Conservation (phyloP, 345 rosid species). For the Syzygium jambos region DNA sequence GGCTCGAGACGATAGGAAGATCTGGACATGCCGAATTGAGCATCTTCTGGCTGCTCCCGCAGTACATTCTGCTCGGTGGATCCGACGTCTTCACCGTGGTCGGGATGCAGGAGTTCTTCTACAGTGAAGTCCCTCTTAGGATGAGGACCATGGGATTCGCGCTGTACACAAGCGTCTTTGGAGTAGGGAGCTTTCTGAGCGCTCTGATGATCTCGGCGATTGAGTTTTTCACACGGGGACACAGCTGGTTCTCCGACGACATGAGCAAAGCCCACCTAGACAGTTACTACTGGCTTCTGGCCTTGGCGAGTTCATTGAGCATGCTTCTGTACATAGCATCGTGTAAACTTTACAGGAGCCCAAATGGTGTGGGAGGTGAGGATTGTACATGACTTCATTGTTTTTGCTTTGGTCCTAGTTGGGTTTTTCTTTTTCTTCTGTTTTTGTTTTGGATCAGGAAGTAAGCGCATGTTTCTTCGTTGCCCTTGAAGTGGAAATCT, state of each 20-base stretch:
- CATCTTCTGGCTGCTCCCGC: conserved; percentile 85
- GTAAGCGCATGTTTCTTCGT: neutral
- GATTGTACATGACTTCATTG: conserved; percentile 3
- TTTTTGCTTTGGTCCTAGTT: neutral
- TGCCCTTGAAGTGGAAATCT: neutral
- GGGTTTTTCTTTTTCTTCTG: neutral
- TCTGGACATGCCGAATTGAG: conserved; percentile 31
- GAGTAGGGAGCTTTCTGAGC: conserved; percentile 85
- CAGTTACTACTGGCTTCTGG: conserved; percentile 73
- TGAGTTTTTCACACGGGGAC: conserved; percentile 34
- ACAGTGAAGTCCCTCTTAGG: conserved; percentile 69
- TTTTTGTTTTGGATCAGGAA: neutral
- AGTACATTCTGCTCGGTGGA: conserved; percentile 73
- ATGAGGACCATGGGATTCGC: conserved; percentile 97
- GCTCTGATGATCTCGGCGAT: conserved; percentile 57
- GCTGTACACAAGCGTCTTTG: conserved; percentile 80
- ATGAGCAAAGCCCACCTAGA: conserved; percentile 79
- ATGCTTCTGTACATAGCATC: conserved; percentile 42
- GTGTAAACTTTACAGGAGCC: conserved; percentile 44
- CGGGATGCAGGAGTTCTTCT: conserved; percentile 98
- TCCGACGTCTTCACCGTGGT: conserved; percentile 93
- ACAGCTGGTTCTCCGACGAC: conserved; percentile 84
- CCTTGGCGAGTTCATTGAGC: conserved; percentile 48
- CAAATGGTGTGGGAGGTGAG: conserved; percentile 16
- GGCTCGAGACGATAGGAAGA: conserved; percentile 34